Evolutionary conservation across 2,329 filamentous ascomycete genomes (phyloP).

Genomic region (Elsinoe australis): DNA sequence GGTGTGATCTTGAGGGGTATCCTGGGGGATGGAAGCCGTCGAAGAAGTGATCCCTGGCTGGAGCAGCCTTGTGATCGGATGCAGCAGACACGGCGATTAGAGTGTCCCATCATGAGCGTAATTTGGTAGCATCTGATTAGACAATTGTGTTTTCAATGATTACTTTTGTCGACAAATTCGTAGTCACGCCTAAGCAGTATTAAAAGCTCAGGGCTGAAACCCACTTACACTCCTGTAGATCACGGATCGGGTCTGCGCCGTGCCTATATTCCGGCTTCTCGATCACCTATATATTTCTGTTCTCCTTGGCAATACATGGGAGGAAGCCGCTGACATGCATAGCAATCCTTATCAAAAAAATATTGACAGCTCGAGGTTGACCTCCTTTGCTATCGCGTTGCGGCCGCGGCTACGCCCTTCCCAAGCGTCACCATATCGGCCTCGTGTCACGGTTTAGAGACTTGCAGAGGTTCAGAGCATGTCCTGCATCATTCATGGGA

Average conservation of each 20-base stretch:
- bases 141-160: not conserved
- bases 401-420: not conserved
- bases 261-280: not conserved
- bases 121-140: not conserved
- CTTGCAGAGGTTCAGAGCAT: too few relatives aligned
- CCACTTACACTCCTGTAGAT: not conserved
- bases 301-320: not conserved
- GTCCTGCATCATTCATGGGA: too few relatives aligned
- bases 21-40: conserved; percentile 1
- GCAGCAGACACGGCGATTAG: not conserved
- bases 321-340: not conserved
- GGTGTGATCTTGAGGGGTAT: conserved; percentile 7
- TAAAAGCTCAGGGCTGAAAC: not conserved
- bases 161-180: not conserved
- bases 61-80: not conserved
- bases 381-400: not conserved
- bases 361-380: not conserved
- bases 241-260: not conserved
- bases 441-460: too few relatives aligned
- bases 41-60: not conserved
- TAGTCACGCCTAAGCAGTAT: not conserved
- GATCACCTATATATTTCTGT: not conserved
- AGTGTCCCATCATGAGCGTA: not conserved
- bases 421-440: too few relatives aligned
- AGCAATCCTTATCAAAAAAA: not conserved